Conservation (phyloP, 2,329 filamentous ascomycete species). For the Trichoderma oligosporum region DNA sequence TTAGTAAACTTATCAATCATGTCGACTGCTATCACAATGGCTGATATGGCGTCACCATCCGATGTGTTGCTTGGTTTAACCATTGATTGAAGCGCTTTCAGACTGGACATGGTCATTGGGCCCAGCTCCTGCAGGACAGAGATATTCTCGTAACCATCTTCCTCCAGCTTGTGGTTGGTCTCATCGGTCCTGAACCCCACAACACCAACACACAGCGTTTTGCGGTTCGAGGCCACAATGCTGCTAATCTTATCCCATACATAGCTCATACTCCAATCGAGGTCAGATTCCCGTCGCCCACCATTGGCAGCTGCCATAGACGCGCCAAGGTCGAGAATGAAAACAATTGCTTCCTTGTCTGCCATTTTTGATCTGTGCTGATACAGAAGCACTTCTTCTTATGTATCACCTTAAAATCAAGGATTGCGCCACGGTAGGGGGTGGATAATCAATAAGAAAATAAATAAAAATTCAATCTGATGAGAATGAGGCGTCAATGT, state of each 20-base stretch:
- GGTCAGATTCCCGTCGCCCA: conserved; percentile 71
- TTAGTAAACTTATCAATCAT: conserved; percentile 80
- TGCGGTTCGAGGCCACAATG: conserved; percentile 63
- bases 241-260: conserved; percentile 86
- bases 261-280: conserved; percentile 87
- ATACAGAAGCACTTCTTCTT: no score
- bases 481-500: background rate
- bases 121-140: conserved; percentile 68
- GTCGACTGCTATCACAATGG: conserved; percentile 77
- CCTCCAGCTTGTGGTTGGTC: conserved; percentile 65
- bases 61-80: conserved; percentile 66
- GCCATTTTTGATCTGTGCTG: conserved; percentile 58
- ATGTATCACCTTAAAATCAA: no score
- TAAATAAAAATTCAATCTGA: background rate
- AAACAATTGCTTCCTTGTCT: conserved; percentile 88
- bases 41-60: conserved; percentile 80
- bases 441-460: no score
- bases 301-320: conserved; percentile 74
- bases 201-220: conserved; percentile 69
- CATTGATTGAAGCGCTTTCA: conserved; percentile 59
- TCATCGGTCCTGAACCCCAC: conserved; percentile 78
- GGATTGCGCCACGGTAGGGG: no score
- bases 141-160: conserved; percentile 77
- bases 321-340: conserved; percentile 80
- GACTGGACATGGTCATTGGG: conserved; percentile 60